phyloP scores from a whole-genome alignment of 2,329 filamentous ascomycete species.

The Colletotrichum phormii region DNA sequence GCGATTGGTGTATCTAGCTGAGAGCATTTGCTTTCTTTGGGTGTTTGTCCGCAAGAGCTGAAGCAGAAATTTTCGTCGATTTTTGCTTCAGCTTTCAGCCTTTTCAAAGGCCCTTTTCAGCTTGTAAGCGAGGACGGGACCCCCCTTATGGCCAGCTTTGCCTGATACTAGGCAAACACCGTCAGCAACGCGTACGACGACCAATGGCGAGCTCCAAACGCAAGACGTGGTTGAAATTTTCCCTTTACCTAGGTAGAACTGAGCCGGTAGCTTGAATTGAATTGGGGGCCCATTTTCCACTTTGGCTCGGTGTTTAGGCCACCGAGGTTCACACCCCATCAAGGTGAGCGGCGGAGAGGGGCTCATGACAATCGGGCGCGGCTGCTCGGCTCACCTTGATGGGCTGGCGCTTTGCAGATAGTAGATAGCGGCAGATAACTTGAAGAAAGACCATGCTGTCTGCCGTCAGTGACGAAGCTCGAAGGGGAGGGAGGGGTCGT shows the following conservation, averaged over 20 bases:
- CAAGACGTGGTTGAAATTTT: background rate
- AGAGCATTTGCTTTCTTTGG: background rate
- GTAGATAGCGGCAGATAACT: background rate
- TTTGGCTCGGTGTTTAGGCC: background rate
- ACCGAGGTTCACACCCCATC: background rate
- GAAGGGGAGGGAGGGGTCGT: background rate
- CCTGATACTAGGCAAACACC: background rate
- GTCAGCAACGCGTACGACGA: background rate
- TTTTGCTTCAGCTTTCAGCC: background rate
- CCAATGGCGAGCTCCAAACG: conserved; percentile 5
- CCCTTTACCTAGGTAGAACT: too few species aligned
- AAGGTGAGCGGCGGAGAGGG: background rate
- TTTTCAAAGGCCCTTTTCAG: background rate
- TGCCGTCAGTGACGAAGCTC: background rate
- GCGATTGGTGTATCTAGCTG: conserved; percentile 11
- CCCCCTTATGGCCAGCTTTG: too few species aligned
- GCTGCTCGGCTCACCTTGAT: background rate
- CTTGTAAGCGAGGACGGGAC: conserved; percentile 2
- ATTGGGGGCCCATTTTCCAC: background rate
- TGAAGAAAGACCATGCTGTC: background rate
- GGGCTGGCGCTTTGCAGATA: background rate
- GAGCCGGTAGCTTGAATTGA: background rate
- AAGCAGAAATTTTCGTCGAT: background rate
- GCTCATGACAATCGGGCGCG: background rate
- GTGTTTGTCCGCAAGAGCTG: background rate